These are phyloP conservation scores for Albophoma yamanashiensis DNA, from an alignment of 2,329 filamentous ascomycete species.

Conservation along the genomic window DNA sequence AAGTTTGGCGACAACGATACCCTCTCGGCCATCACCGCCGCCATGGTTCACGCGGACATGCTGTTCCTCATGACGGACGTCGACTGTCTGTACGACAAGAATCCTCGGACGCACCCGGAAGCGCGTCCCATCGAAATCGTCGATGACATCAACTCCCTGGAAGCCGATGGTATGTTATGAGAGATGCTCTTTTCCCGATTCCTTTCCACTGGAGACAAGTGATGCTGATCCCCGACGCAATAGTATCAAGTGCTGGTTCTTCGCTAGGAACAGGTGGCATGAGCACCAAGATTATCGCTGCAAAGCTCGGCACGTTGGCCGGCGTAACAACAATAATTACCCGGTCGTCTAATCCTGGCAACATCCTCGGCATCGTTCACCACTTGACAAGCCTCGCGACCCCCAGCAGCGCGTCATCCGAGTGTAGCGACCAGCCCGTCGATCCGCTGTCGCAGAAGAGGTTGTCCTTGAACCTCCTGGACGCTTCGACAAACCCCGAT, in stretches of 20 bases:
- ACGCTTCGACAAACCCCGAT: slow-evolving; percentile 9
- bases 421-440: slow-evolving; percentile 15
- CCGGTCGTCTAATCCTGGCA: slow-evolving; percentile 83
- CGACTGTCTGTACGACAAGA: slow-evolving; percentile 94
- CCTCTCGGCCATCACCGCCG: slow-evolving; percentile 88
- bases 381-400: slow-evolving; percentile 50
- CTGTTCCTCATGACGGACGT: slow-evolving; percentile 99
- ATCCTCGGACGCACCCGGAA: slow-evolving; percentile 75
- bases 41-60: slow-evolving; percentile 94
- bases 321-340: slow-evolving; percentile 96
- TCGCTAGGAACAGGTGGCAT: slow-evolving; percentile 89
- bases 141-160: slow-evolving; percentile 71
- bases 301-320: slow-evolving; percentile 81
- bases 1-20: slow-evolving; percentile 99
- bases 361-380: slow-evolving; percentile 76
- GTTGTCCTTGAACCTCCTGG: slow-evolving; percentile 27
- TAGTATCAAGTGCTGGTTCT: slow-evolving; percentile 84
- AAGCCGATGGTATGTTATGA: slow-evolving; percentile 57
- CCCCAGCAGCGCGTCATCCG: slow-evolving; percentile 2
- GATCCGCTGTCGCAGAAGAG: slow-evolving; percentile 28
- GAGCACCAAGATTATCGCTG: slow-evolving; percentile 94
- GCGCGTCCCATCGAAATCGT: slow-evolving; percentile 87
- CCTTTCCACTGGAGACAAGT: not conserved
- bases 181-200: not conserved
- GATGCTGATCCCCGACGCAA: slow-evolving; percentile 27